phyloP scores from a whole-genome alignment of 1,284 basidiomycete species.

The Heterobasidion annosum region DNA sequence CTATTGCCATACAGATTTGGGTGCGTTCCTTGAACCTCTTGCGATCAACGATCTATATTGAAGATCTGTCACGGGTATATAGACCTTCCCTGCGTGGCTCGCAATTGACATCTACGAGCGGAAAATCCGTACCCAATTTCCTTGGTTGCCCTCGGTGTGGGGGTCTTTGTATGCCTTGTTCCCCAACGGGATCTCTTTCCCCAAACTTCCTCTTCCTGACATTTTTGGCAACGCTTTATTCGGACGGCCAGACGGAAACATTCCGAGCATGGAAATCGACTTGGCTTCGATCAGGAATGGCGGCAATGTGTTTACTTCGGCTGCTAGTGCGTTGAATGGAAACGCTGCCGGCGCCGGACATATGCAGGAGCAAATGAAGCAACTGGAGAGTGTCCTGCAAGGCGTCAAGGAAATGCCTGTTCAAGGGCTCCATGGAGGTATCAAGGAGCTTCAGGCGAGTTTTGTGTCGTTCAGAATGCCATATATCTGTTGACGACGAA shows the following conservation, averaged over 20 bases:
- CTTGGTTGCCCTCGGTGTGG: not conserved
- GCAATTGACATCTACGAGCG: not conserved
- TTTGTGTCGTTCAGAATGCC: not conserved
- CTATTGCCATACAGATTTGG: not conserved
- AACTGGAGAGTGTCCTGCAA: not conserved
- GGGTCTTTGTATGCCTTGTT: not conserved
- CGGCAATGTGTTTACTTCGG: too few relatives aligned
- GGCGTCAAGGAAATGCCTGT: not conserved
- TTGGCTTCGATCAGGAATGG: not conserved
- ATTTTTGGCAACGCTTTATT: not conserved
- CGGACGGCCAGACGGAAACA: not conserved
- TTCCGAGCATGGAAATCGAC: not conserved
- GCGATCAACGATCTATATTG: not conserved
- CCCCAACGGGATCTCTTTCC: not conserved
- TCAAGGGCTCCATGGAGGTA: not conserved
- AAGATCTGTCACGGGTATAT: not conserved
- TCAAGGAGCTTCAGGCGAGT: not conserved
- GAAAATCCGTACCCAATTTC: not conserved
- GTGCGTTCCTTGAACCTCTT: conserved; percentile 4
- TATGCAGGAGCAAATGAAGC: not conserved
- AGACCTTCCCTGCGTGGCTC: not conserved
- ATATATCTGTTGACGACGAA: too few relatives aligned
- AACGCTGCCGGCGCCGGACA: not conserved
- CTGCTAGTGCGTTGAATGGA: not conserved
- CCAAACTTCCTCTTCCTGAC: not conserved